A percentile compares a stretch with the other conserved stretches of the same genome.
Conservation (phyloP, 2,329 filamentous ascomycete species). For the Zymoseptoria passerinii region DNA sequence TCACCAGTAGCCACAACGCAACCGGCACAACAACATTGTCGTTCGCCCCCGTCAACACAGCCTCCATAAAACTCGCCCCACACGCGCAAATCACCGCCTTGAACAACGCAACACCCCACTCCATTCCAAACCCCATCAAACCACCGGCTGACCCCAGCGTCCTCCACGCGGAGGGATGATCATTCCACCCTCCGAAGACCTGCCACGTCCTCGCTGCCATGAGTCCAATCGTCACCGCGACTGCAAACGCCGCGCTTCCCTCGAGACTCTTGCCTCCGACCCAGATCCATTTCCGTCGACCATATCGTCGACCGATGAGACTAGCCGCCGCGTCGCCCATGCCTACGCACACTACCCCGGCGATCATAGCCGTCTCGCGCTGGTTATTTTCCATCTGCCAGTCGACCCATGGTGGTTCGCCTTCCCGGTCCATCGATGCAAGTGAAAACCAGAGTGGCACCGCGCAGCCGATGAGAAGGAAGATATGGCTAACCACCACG, state of each 20-base stretch:
- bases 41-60: constrained; percentile 90
- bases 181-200: constrained; percentile 60
- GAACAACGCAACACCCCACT: constrained; percentile 27
- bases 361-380: constrained; percentile 80
- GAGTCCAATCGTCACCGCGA: constrained; percentile 69
- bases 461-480: constrained; percentile 87
- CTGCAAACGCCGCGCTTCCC: constrained; percentile 70
- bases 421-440: constrained; percentile 55
- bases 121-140: constrained; percentile 12
- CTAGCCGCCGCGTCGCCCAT: constrained; percentile 91
- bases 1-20: constrained; percentile 83
- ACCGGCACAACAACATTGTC: constrained; percentile 97
- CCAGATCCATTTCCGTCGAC: constrained; percentile 89
- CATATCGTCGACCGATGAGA: constrained; percentile 78
- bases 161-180: constrained; percentile 8
- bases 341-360: constrained; percentile 87
- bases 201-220: constrained; percentile 66
- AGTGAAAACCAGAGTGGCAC: constrained; percentile 88
- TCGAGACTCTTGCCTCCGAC: constrained; percentile 93
- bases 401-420: constrained; percentile 49
- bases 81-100: constrained; percentile 67
- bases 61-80: constrained; percentile 84
- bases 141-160: constrained; percentile 1
- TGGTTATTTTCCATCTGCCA: constrained; percentile 58
- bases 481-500: constrained; percentile 93